Conservation (phyloP, 1,139 yeast genomes). For the Waltiozyma sp. region DNA sequence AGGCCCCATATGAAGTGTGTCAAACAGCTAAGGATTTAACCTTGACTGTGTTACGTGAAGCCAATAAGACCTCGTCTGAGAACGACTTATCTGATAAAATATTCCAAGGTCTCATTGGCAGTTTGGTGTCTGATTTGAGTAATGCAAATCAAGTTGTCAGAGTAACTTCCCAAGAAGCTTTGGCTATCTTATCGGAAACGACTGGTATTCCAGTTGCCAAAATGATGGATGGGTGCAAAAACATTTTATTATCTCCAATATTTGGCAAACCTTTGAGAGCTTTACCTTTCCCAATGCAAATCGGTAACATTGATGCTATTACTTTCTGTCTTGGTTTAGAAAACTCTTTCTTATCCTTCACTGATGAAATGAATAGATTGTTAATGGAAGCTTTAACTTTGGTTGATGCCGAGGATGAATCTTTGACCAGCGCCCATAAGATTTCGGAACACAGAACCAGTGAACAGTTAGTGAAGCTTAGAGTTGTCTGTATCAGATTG, state of each 20-base stretch:
- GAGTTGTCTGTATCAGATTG: slow-evolving; percentile 82
- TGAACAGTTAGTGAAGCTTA: slow-evolving; percentile 71
- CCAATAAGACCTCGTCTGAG: slow-evolving; percentile 49
- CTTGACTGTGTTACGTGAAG: slow-evolving; percentile 49
- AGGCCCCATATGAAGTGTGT: slow-evolving; percentile 74
- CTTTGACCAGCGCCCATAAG: slow-evolving; percentile 78
- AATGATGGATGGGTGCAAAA: slow-evolving; percentile 74
- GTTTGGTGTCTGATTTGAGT: slow-evolving; percentile 84
- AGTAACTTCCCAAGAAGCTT: slow-evolving; percentile 66
- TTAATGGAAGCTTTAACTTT: slow-evolving; percentile 84
- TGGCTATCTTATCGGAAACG: slow-evolving; percentile 56
- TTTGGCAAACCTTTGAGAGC: slow-evolving; percentile 96
- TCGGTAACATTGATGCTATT: slow-evolving; percentile 94
- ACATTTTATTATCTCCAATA: slow-evolving; percentile 77
- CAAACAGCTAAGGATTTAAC: slow-evolving; percentile 61
- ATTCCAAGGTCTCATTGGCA: slow-evolving; percentile 77
- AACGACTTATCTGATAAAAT: slow-evolving; percentile 56
- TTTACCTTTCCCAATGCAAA: slow-evolving; percentile 96
- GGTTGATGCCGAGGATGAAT: slow-evolving; percentile 96
- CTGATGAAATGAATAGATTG: slow-evolving; percentile 78
- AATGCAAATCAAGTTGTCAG: slow-evolving; percentile 80
- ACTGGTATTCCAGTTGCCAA: slow-evolving; percentile 61
- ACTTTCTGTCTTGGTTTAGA: slow-evolving; percentile 79
- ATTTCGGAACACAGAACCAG: slow-evolving; percentile 80
- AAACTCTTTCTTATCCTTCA: slow-evolving; percentile 71